Percentiles rank a stretch among this genome's conserved stretches.
Evolutionary conservation across 1,139 yeast species (phyloP).

Genomic region (Ogataea hybrid): DNA sequence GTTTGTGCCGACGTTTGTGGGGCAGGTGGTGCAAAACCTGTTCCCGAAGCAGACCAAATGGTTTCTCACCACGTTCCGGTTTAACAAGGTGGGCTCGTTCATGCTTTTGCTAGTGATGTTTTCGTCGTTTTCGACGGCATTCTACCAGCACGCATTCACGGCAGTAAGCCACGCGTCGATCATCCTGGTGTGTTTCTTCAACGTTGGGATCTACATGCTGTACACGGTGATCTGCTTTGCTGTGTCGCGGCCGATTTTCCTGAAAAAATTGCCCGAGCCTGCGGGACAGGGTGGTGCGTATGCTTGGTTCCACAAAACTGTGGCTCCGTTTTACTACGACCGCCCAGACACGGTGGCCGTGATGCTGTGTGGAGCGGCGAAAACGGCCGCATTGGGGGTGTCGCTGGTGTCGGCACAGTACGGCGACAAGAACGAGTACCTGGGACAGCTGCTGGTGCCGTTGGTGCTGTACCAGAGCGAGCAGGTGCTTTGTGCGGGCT

Average conservation of each 20-base stretch:
- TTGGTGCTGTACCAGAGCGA: constrained; percentile 82
- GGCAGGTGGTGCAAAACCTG: constrained; percentile 74
- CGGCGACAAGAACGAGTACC: constrained; percentile 55
- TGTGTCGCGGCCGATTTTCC: constrained; percentile 60
- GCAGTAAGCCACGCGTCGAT: constrained; percentile 58
- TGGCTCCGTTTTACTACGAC: constrained; percentile 69
- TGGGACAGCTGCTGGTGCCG: constrained; percentile 77
- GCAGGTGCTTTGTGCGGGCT: constrained; percentile 76
- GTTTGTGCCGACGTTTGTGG: constrained; percentile 83
- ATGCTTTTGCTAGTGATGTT: constrained; percentile 79
- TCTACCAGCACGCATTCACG: constrained; percentile 74
- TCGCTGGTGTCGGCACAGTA: constrained; percentile 79
- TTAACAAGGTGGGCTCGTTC: constrained; percentile 72
- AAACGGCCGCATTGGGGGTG: constrained; percentile 89
- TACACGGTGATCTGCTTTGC: constrained; percentile 63
- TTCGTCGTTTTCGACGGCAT: constrained; percentile 86
- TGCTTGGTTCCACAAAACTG: constrained; percentile 35
- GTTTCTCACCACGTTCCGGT: constrained; percentile 54
- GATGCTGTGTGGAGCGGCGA: constrained; percentile 89
- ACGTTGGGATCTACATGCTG: constrained; percentile 71
- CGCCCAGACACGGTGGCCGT: constrained; percentile 73
- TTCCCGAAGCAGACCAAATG: constrained; percentile 64
- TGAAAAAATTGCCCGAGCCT: constrained; percentile 46
- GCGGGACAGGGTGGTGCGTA: constrained; percentile 40
- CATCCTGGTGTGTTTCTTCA: constrained; percentile 76